Evolutionary conservation across 2,329 filamentous ascomycete genomes (phyloP).

Genomic region (Amauroascus verrucosus): DNA sequence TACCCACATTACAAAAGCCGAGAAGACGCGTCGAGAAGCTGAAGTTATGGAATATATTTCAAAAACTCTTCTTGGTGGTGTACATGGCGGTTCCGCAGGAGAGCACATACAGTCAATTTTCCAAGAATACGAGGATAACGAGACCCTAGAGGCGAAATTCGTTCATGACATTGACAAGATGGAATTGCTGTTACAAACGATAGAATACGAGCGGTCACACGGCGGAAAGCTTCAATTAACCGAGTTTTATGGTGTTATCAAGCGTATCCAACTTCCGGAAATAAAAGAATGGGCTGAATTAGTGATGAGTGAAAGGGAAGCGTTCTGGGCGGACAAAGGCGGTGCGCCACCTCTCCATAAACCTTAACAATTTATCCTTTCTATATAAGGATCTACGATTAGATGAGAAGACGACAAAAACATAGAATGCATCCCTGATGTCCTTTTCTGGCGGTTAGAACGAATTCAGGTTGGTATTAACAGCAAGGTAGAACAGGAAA

Average conservation of each 20-base stretch:
- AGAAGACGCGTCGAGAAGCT: constrained; percentile 80
- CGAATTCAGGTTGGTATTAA: background rate
- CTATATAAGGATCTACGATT: background rate
- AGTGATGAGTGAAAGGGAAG: constrained; percentile 63
- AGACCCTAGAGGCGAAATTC: constrained; percentile 74
- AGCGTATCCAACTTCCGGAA: constrained; percentile 62
- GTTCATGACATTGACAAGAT: constrained; percentile 98
- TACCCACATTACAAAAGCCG: constrained; percentile 61
- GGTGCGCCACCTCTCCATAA: constrained; percentile 13
- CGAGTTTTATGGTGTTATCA: constrained; percentile 75
- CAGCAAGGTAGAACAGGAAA: background rate
- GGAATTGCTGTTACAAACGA: constrained; percentile 86
- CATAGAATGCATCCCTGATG: background rate
- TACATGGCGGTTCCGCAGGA: constrained; percentile 61
- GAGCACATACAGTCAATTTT: constrained; percentile 67
- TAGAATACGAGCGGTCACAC: constrained; percentile 78
- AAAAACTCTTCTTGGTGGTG: constrained; percentile 57
- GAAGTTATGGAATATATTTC: constrained; percentile 89
- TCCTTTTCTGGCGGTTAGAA: background rate
- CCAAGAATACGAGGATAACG: constrained; percentile 87
- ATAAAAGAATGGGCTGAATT: constrained; percentile 69
- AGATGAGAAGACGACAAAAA: background rate
- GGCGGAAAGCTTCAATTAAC: constrained; percentile 61
- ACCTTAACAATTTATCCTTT: constrained; percentile 1
- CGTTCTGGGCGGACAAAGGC: constrained; percentile 53